These are phyloP conservation scores for Annulohypoxylon moriforme DNA, from an alignment of 495 filamentous ascomycete species.

Conservation along the genomic window DNA sequence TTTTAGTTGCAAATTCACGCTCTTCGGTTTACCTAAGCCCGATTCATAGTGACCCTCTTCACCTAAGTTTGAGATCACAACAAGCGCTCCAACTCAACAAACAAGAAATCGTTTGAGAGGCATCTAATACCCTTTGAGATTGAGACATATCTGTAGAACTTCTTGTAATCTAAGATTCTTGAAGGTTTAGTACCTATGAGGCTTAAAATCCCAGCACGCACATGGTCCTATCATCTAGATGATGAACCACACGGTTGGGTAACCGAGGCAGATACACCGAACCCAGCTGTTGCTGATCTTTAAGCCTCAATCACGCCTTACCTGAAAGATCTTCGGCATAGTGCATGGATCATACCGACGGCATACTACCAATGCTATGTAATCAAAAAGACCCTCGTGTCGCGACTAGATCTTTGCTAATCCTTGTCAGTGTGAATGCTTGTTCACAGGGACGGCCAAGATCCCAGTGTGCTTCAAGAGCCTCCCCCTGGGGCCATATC, in stretches of 20 bases:
- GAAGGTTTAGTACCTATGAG: neutral
- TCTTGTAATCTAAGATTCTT: neutral
- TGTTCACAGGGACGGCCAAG: slow-evolving; percentile 17
- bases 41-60: neutral
- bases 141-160: neutral
- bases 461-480: slow-evolving; percentile 29
- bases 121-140: neutral
- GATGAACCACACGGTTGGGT: neutral
- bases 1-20: neutral
- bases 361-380: neutral
- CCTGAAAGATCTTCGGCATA: slow-evolving; percentile 26
- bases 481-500: slow-evolving; percentile 23
- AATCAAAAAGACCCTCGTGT: slow-evolving; percentile 10
- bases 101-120: neutral
- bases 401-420: slow-evolving; percentile 4
- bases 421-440: slow-evolving; percentile 22
- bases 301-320: slow-evolving; percentile 35
- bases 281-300: slow-evolving; percentile 40
- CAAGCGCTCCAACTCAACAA: neutral
- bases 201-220: neutral
- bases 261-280: slow-evolving; percentile 5
- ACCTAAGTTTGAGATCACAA: slow-evolving; percentile 2
- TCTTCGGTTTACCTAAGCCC: slow-evolving; percentile 13
- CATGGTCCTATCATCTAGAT: neutral
- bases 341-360: neutral